A percentile compares a stretch with the other conserved stretches of the same genome.
These are phyloP conservation scores for Jasminum sambac DNA, from an alignment of 257 asterid genomes.

Conservation along the genomic window DNA sequence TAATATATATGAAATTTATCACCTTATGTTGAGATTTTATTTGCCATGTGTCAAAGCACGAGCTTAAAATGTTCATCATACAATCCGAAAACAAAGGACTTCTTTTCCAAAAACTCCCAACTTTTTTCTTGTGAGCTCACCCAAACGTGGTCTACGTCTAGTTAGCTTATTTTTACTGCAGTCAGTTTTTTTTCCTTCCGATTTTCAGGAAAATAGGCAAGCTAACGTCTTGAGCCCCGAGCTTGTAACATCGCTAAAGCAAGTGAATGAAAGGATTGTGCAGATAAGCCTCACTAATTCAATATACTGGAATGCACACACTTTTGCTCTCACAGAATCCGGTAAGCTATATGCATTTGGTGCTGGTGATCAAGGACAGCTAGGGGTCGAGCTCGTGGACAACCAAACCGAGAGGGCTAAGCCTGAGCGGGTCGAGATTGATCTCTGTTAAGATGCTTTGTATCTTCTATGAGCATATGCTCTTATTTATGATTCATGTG, in stretches of 20 bases:
- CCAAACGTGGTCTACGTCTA: too few relatives aligned
- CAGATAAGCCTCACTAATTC: conserved; percentile 95
- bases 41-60: too few relatives aligned
- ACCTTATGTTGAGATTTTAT: too few relatives aligned
- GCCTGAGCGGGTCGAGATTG: conserved; percentile 74
- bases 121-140: too few relatives aligned
- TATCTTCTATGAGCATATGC: background rate
- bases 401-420: conserved; percentile 76
- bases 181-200: background rate
- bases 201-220: conserved; percentile 64
- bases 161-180: conserved; percentile 13
- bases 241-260: conserved; percentile 74
- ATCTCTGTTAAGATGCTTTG: conserved; percentile 50
- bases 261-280: conserved; percentile 77
- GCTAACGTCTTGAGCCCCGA: conserved; percentile 71
- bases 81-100: too few relatives aligned
- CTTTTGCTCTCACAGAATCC: conserved; percentile 88
- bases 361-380: conserved; percentile 96
- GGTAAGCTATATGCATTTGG: conserved; percentile 93
- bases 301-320: conserved; percentile 95
- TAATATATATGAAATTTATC: too few relatives aligned
- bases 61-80: too few relatives aligned
- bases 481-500: background rate
- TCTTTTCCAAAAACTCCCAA: too few relatives aligned
- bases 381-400: conserved; percentile 69